Conservation (phyloP, 768 basidiomycete genomes). For the Galerina marginata region DNA sequence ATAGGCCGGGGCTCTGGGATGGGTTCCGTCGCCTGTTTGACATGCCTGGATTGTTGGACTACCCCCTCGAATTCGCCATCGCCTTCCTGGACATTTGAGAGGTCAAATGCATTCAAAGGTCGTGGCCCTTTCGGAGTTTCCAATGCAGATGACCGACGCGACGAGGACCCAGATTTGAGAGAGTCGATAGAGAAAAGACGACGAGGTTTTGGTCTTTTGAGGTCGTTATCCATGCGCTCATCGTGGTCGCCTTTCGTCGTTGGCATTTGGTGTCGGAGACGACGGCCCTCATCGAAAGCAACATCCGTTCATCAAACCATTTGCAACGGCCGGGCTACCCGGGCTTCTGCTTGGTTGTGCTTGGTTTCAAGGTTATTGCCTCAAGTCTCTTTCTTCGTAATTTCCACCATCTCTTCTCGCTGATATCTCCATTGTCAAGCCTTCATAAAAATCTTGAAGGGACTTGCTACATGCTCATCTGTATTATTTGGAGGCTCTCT, state of each 20-base stretch:
- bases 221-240: not conserved
- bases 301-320: too few relatives aligned
- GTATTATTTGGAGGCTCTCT: too few relatives aligned
- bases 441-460: too few relatives aligned
- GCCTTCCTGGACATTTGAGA: slow-evolving; percentile 24
- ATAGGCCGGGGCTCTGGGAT: slow-evolving; percentile 3
- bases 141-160: slow-evolving; percentile 21
- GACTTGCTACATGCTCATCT: too few relatives aligned
- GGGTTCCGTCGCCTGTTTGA: slow-evolving; percentile 7
- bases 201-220: slow-evolving; percentile 23
- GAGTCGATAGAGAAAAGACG: slow-evolving; percentile 31
- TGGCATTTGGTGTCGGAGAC: too few relatives aligned
- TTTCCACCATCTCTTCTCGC: too few relatives aligned
- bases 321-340: too few relatives aligned
- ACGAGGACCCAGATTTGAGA: slow-evolving; percentile 22
- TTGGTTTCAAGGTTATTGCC: not conserved
- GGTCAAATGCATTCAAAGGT: slow-evolving; percentile 24
- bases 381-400: too few relatives aligned
- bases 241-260: not conserved
- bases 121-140: slow-evolving; percentile 14
- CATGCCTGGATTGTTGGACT: slow-evolving; percentile 3
- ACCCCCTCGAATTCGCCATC: slow-evolving; percentile 15
- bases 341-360: not conserved
- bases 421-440: too few relatives aligned
- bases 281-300: too few relatives aligned